These are phyloP conservation scores for Solanum hybrid DNA, from an alignment of 305 asterid genomes.

Conservation along the genomic window DNA sequence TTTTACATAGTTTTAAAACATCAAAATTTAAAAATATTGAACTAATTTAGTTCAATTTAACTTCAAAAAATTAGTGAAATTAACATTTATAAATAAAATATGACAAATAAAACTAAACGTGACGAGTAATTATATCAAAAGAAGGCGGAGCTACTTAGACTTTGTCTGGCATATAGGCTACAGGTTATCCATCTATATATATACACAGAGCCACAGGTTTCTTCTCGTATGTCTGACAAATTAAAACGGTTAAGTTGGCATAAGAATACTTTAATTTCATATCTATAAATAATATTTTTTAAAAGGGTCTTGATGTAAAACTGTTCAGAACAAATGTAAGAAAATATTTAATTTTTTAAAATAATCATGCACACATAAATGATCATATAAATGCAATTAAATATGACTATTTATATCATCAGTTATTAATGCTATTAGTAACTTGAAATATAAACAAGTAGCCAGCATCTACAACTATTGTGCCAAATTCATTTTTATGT, in stretches of 20 bases:
- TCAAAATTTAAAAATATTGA: neutral
- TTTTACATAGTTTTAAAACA: neutral
- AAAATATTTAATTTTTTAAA: neutral
- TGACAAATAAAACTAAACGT: neutral
- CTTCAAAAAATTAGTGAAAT: neutral
- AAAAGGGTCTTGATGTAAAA: neutral
- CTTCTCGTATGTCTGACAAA: neutral
- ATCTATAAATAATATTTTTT: neutral
- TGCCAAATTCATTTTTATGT: neutral
- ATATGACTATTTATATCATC: neutral
- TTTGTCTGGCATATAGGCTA: neutral
- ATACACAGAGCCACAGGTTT: neutral
- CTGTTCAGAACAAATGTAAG: too few relatives aligned
- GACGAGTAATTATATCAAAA: neutral
- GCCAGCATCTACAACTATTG: neutral
- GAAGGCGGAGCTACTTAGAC: neutral
- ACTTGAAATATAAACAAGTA: neutral
- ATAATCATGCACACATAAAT: neutral
- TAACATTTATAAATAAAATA: neutral
- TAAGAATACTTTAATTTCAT: neutral
- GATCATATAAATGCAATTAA: neutral
- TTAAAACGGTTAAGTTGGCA: neutral
- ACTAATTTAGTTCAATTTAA: neutral
- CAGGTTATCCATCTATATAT: neutral
- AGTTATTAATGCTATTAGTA: neutral